Percentiles rank a stretch among this genome's conserved stretches.
Evolutionary conservation across 2,329 filamentous ascomycete genomes (phyloP).

Genomic region (Beauveria caledonica): DNA sequence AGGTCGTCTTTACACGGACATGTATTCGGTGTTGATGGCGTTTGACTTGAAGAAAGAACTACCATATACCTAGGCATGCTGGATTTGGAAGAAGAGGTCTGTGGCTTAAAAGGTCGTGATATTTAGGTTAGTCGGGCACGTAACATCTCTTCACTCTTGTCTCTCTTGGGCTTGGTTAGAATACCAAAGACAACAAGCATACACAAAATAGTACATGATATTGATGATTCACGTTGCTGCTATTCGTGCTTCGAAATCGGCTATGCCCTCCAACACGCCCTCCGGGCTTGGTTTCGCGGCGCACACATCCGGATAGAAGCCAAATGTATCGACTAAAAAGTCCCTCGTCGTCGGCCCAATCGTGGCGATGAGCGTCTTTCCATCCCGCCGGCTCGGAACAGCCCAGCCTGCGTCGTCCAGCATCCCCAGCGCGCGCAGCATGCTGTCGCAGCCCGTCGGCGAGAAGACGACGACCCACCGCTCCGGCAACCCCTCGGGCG

Average conservation of each 20-base stretch:
- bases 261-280: constrained; percentile 64
- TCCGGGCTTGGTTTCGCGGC: constrained; percentile 75
- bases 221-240: not conserved
- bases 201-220: not conserved
- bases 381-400: constrained; percentile 21
- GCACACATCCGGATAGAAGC: constrained; percentile 67
- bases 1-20: not conserved
- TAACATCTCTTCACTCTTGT: not conserved
- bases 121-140: not conserved
- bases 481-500: constrained; percentile 26
- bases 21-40: not conserved
- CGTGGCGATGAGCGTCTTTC: constrained; percentile 62
- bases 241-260: constrained; percentile 18
- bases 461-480: constrained; percentile 75
- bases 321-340: constrained; percentile 57
- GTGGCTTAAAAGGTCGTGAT: not conserved
- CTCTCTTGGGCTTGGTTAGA: not conserved
- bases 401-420: constrained; percentile 40
- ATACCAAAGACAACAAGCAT: not conserved
- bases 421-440: constrained; percentile 46
- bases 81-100: not conserved
- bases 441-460: constrained; percentile 54
- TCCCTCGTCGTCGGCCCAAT: constrained; percentile 91
- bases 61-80: not conserved
- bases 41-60: not conserved